phyloP scores from a whole-genome alignment of 176 grass and related monocot genomes.

The Phyllostachys edulis region DNA sequence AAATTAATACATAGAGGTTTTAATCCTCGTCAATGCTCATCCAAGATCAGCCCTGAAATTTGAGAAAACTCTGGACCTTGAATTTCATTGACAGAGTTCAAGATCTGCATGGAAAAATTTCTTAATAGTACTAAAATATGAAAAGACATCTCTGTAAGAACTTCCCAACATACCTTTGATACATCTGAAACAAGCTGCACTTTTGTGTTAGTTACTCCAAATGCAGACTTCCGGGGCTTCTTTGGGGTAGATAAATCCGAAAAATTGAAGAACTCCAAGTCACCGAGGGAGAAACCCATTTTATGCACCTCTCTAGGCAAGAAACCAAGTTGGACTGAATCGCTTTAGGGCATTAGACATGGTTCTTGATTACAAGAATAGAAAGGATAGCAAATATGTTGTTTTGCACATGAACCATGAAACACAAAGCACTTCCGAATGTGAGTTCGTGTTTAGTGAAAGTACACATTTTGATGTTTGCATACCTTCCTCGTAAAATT shows the following conservation, averaged over 20 bases:
- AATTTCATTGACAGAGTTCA: conserved; percentile 37
- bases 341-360: conserved; percentile 31
- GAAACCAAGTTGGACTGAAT: conserved; percentile 83
- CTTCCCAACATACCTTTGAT: conserved; percentile 56
- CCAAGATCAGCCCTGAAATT: conserved; percentile 55
- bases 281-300: conserved; percentile 86
- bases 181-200: conserved; percentile 59
- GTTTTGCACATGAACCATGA: conserved; percentile 1
- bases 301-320: conserved; percentile 84
- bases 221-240: conserved; percentile 70
- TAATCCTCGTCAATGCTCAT: no score
- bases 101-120: conserved; percentile 19
- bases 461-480: no score
- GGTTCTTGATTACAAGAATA: conserved; percentile 3
- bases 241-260: conserved; percentile 87
- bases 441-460: no score
- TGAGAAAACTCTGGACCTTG: conserved; percentile 73
- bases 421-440: not conserved
- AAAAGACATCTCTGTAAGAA: conserved; percentile 10
- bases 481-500: no score
- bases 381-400: not conserved
- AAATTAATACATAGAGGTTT: no score
- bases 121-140: conserved; percentile 2
- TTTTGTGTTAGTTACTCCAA: conserved; percentile 54
- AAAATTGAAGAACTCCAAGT: conserved; percentile 71